phyloP scores from a whole-genome alignment of 345 rosid species.

The Citrus inodora region DNA sequence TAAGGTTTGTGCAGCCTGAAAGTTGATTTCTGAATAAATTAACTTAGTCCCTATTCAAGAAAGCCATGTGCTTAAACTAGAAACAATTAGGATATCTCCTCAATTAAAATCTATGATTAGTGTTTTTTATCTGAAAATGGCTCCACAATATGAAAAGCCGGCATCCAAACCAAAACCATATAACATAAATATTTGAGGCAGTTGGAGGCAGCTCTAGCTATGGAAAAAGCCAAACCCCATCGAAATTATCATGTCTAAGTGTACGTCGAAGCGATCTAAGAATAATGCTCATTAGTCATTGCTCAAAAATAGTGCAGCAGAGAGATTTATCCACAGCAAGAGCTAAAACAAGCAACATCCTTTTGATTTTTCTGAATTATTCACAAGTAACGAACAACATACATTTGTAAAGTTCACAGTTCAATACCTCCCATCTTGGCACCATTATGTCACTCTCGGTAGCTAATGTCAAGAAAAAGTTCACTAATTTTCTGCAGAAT shows the following conservation, averaged over 20 bases:
- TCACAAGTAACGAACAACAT: not conserved
- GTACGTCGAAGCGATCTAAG: not conserved
- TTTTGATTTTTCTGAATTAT: not conserved
- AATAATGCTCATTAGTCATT: not conserved
- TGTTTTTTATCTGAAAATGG: not conserved
- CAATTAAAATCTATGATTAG: not conserved
- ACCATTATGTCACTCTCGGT: not conserved
- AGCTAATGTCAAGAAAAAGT: not conserved
- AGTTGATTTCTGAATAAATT: not conserved
- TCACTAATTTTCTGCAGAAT: not conserved
- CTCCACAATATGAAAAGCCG: not conserved
- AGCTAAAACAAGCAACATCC: not conserved
- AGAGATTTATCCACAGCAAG: not conserved
- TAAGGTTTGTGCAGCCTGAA: not conserved
- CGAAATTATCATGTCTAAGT: not conserved
- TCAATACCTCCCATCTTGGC: not conserved
- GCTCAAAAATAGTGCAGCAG: not conserved
- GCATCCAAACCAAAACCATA: not conserved
- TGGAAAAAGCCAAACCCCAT: not conserved
- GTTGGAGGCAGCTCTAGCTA: not conserved
- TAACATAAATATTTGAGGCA: not conserved
- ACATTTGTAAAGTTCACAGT: not conserved
- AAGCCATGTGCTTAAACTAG: not conserved
- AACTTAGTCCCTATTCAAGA: not conserved
- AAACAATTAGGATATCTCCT: not conserved